Evolutionary conservation across 768 basidiomycete genomes (phyloP).

Genomic region (Xerocomellus amylosporus): DNA sequence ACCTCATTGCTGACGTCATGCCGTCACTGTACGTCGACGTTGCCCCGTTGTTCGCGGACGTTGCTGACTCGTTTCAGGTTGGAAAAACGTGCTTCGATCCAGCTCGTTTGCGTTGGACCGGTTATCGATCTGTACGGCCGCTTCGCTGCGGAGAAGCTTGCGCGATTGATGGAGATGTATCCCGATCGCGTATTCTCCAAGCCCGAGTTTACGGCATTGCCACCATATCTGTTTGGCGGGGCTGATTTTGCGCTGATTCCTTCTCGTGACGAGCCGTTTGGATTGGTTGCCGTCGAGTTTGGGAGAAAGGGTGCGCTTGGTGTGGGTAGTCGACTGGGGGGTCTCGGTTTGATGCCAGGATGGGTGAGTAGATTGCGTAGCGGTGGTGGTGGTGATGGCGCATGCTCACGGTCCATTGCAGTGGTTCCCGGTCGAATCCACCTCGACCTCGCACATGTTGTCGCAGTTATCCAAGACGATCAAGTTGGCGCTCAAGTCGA

Average conservation of each 20-base stretch:
- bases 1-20: slow-evolving; percentile 95
- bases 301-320: slow-evolving; percentile 95
- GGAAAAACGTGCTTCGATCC: slow-evolving; percentile 82
- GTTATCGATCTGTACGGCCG: slow-evolving; percentile 95
- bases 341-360: slow-evolving; percentile 95
- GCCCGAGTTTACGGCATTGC: slow-evolving; percentile 92
- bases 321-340: slow-evolving; percentile 91
- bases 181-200: slow-evolving; percentile 95
- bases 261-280: slow-evolving; percentile 95
- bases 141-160: slow-evolving; percentile 92
- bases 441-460: slow-evolving; percentile 88
- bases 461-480: slow-evolving; percentile 93
- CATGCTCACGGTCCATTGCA: slow-evolving; percentile 26
- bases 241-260: slow-evolving; percentile 96
- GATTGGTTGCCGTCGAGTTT: slow-evolving; percentile 94
- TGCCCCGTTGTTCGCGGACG: not conserved
- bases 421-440: slow-evolving; percentile 98
- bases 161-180: slow-evolving; percentile 91
- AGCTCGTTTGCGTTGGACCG: slow-evolving; percentile 86
- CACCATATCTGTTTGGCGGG: slow-evolving; percentile 90
- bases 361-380: slow-evolving; percentile 60
- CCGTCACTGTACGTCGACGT: slow-evolving; percentile 68
- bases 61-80: slow-evolving; percentile 43
- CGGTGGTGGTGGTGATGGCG: no score
- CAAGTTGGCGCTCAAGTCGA: slow-evolving; percentile 89